phyloP scores from a whole-genome alignment of 306 rosid genomes.

The Oxytropis ochrocephala region DNA sequence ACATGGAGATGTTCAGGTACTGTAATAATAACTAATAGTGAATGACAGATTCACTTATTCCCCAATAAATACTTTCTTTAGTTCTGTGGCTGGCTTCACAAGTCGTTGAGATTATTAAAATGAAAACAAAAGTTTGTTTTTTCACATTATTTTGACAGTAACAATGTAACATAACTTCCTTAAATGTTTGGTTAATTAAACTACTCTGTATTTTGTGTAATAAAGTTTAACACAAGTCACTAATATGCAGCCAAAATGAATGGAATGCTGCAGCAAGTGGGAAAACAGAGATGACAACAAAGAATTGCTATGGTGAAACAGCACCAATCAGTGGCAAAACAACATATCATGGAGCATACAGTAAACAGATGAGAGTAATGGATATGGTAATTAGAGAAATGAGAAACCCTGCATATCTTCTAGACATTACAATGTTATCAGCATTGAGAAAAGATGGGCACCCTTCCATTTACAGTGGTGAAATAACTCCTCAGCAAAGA shows the following conservation, averaged over 20 bases:
- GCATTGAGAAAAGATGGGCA: conserved; percentile 81
- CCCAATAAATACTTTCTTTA: not conserved
- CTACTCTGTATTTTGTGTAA: not conserved
- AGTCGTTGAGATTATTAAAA: too few species aligned
- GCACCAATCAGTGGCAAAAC: conserved; percentile 47
- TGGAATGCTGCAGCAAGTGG: conserved; percentile 38
- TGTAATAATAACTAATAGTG: not conserved
- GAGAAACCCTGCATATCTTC: conserved; percentile 52
- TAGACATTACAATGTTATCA: conserved; percentile 75
- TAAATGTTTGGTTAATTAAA: not conserved
- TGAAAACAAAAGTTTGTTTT: not conserved
- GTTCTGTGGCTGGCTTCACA: not conserved
- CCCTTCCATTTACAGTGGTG: conserved; percentile 88
- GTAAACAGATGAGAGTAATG: conserved; percentile 66
- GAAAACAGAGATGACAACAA: conserved; percentile 28
- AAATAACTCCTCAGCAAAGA: conserved; percentile 62
- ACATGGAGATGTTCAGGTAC: conserved; percentile 12
- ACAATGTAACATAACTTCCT: not conserved
- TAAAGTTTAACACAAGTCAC: not conserved
- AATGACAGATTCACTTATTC: not conserved
- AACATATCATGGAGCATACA: conserved; percentile 40
- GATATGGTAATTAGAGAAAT: conserved; percentile 63
- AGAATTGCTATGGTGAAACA: conserved; percentile 88
- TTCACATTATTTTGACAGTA: not conserved
- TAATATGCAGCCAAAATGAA: conserved; percentile 56